Evolutionary conservation across 2,329 filamentous ascomycete genomes (phyloP), one percentile per base, ranked within the genome.

Genomic region (Verticillium nonalfalfae): DNA sequence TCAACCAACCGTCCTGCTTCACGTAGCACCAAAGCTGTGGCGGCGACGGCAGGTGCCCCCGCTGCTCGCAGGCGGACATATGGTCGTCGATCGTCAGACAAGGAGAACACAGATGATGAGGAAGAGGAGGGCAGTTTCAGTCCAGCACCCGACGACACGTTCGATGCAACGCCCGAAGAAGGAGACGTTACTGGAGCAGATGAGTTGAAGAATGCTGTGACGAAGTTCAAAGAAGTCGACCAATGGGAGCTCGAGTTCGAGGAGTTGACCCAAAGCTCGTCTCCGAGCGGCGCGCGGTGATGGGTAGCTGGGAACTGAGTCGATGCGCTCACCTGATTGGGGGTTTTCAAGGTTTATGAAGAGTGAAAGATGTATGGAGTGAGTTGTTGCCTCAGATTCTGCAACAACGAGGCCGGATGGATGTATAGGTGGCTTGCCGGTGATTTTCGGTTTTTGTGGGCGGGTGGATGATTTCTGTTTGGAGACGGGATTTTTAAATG

Each of bases 141-240:
- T 26, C 79, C 78, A 26, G 71, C 76, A 33, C 76, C 76, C 3
- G 81, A 84, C 40, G 76, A 82, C 58, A 78, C 76, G 0, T 76
- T 79, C 67, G 76, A 74, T 15, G 65, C 64, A 13, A 65, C 62
- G 66, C 68, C 73, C 68, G 66, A 73, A 66, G 45, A 76, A 68
- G 70, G 75, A 61, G 72, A 72, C 57, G 71, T 75, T 7, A 70
- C 80, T 57, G n/a, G 34, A 7, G 75, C 80, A 31, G 73, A 81
- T 52, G 85, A 87, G 76, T 75, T 90, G 63, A 84, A 83, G 72
- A 76, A 79, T 58, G 84, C 85, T 50, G 78, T 78, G 10, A 80
- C 77, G 70, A 89, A 89, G 73, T 90, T 90, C 68, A 80, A 83
- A 71, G 87, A 90, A 73, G 87, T 90, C 50, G 87, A 90, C 71